A percentile compares a stretch with the other conserved stretches of the same genome.
Conservation (phyloP, 805 yeast genomes). For the Danielia oregonensis region DNA sequence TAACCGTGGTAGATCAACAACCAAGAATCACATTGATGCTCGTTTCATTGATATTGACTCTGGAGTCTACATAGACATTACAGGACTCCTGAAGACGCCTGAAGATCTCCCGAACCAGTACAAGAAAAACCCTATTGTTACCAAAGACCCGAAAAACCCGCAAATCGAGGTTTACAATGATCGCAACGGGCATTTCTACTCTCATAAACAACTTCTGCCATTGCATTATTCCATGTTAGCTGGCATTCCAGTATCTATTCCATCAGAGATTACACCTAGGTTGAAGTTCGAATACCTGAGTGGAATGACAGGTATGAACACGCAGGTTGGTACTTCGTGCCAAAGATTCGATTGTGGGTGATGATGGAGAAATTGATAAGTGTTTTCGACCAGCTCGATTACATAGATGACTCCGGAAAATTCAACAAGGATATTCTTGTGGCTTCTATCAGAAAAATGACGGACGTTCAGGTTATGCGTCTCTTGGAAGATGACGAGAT, state of each 20-base stretch:
- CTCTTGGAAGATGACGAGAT: slow-evolving; percentile 20
- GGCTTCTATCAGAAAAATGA: slow-evolving; percentile 17
- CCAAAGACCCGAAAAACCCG: slow-evolving; percentile 6
- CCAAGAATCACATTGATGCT: slow-evolving; percentile 15
- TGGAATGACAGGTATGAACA: slow-evolving; percentile 11
- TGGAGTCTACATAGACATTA: slow-evolving; percentile 16
- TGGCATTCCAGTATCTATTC: slow-evolving; percentile 17
- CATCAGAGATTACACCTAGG: slow-evolving; percentile 12
- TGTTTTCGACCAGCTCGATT: slow-evolving; percentile 10
- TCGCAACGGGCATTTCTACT: slow-evolving; percentile 16
- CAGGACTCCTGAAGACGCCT: slow-evolving; percentile 12
- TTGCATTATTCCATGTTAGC: slow-evolving; percentile 16
- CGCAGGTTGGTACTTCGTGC: slow-evolving; percentile 15
- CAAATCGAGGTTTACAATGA: slow-evolving; percentile 15
- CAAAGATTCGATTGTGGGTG: slow-evolving; percentile 19
- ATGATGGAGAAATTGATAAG: slow-evolving; percentile 7
- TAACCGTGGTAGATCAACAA: slow-evolving; percentile 11
- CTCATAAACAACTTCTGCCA: slow-evolving; percentile 16
- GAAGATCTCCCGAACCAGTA: slow-evolving; percentile 11
- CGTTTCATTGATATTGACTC: slow-evolving; percentile 15
- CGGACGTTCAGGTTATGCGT: slow-evolving; percentile 21
- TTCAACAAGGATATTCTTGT: slow-evolving; percentile 12
- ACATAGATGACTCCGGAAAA: not conserved
- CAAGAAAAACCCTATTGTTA: slow-evolving; percentile 9
- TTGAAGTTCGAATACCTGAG: slow-evolving; percentile 17